phyloP scores from a whole-genome alignment of 108 stramenopile genomes.

The Skeletonema grethae region DNA sequence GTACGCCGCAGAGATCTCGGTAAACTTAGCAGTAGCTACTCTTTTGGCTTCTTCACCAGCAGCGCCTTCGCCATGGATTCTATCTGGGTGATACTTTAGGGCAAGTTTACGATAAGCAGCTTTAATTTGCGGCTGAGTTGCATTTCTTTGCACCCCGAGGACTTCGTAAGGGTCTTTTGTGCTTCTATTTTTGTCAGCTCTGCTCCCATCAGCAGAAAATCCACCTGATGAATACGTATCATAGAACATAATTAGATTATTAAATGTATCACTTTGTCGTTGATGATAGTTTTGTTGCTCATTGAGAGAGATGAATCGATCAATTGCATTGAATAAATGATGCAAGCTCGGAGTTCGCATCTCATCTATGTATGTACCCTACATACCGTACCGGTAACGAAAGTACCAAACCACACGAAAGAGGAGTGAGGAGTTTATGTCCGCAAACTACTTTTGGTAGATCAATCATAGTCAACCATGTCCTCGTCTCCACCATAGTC shows the following conservation, averaged over 20 bases:
- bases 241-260: neutral
- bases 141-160: constrained; percentile 50
- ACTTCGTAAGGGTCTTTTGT: constrained; percentile 22
- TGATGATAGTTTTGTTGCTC: neutral
- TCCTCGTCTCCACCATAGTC: constrained; percentile 16
- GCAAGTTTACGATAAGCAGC: constrained; percentile 69
- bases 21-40: constrained; percentile 24
- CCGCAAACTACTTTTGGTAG: too few relatives aligned
- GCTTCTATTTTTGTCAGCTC: neutral
- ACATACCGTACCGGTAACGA: neutral
- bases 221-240: neutral
- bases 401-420: too few relatives aligned
- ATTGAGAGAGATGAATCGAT: neutral
- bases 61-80: constrained; percentile 50
- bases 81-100: constrained; percentile 72
- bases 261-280: neutral
- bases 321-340: too few relatives aligned
- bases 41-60: constrained; percentile 26
- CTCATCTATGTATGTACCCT: neutral
- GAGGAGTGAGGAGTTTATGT: too few relatives aligned
- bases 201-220: neutral
- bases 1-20: constrained; percentile 36
- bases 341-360: neutral
- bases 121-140: constrained; percentile 62
- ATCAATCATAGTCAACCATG: constrained; percentile 20